Conservation (phyloP, 768 basidiomycete genomes). For the Cystobasidium tubakii region DNA sequence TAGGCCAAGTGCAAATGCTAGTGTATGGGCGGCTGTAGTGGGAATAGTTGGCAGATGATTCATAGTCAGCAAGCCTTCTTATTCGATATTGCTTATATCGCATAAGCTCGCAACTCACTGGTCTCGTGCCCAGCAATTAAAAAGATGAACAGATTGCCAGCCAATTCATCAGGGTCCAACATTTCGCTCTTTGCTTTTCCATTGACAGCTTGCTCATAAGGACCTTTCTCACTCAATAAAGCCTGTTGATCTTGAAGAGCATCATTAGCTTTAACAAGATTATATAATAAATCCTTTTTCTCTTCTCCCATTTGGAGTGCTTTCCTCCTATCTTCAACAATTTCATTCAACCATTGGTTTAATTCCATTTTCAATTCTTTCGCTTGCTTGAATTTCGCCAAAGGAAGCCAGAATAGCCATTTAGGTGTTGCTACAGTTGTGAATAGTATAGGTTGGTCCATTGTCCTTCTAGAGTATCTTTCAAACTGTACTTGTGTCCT, state of each 20-base stretch:
- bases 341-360: slow-evolving; percentile 29
- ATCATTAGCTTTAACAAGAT: slow-evolving; percentile 37
- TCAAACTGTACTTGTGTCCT: slow-evolving; percentile 2
- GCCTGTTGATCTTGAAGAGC: slow-evolving; percentile 4
- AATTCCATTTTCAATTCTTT: slow-evolving; percentile 30
- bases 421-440: slow-evolving; percentile 12
- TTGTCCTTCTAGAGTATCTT: slow-evolving; percentile 8
- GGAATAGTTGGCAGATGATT: not conserved
- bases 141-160: slow-evolving; percentile 51
- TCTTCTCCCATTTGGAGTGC: slow-evolving; percentile 32
- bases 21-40: slow-evolving; percentile 57
- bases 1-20: slow-evolving; percentile 55
- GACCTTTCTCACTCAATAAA: not conserved
- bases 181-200: slow-evolving; percentile 13
- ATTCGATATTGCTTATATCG: too few species aligned
- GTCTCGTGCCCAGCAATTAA: slow-evolving; percentile 60
- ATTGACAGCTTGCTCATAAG: slow-evolving; percentile 31
- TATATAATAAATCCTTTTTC: slow-evolving; percentile 37
- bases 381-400: slow-evolving; percentile 15
- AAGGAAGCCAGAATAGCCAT: slow-evolving; percentile 21
- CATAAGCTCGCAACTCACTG: not conserved
- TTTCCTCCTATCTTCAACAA: slow-evolving; percentile 32
- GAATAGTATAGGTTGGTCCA: slow-evolving; percentile 8
- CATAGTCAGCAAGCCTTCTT: too few species aligned
- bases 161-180: slow-evolving; percentile 6